Evolutionary conservation across 495 filamentous ascomycete genomes (phyloP).

Genomic region (Penicillium mononematosum): DNA sequence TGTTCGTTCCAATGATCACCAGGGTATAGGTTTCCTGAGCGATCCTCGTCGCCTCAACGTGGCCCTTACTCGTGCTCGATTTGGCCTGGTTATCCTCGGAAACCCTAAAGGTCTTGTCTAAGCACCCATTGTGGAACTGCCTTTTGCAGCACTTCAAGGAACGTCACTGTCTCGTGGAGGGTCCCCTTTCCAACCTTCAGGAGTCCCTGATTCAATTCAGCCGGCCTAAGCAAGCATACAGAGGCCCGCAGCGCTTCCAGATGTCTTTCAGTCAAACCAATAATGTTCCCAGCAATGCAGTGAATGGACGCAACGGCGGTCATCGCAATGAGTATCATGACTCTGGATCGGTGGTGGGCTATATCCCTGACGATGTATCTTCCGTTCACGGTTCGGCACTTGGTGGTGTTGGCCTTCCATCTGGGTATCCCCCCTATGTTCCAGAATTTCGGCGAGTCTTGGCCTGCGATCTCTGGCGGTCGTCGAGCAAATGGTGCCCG

Average conservation of each 20-base stretch:
- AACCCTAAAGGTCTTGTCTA: slow-evolving; percentile 98
- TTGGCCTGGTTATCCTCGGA: slow-evolving; percentile 90
- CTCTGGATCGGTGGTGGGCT: slow-evolving; percentile 82
- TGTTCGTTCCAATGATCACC: slow-evolving; percentile 97
- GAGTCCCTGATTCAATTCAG: slow-evolving; percentile 94
- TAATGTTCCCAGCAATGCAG: slow-evolving; percentile 50
- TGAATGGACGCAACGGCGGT: slow-evolving; percentile 53
- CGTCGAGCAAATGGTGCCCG: slow-evolving; percentile 61
- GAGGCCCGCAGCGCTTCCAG: slow-evolving; percentile 84
- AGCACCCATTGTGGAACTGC: slow-evolving; percentile 98
- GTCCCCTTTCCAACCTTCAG: slow-evolving; percentile 93
- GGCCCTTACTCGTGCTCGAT: slow-evolving; percentile 96
- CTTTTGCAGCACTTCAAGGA: slow-evolving; percentile 97
- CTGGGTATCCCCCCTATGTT: slow-evolving; percentile 96
- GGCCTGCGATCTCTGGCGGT: slow-evolving; percentile 73
- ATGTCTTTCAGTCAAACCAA: slow-evolving; percentile 74
- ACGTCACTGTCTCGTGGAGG: slow-evolving; percentile 91
- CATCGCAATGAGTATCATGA: slow-evolving; percentile 74
- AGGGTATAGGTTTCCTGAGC: slow-evolving; percentile 98
- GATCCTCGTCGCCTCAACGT: slow-evolving; percentile 98
- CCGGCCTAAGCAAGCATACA: slow-evolving; percentile 86
- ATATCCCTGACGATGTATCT: slow-evolving; percentile 96
- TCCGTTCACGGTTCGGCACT: slow-evolving; percentile 92
- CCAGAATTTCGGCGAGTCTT: slow-evolving; percentile 83
- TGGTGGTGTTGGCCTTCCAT: slow-evolving; percentile 73